These are phyloP conservation scores for Daucus carota DNA, from an alignment of 129 eudicot genomes.

Conservation along the genomic window DH1_v3.0 NC_030385.2:46935501-46936000, in stretches of 20 bases:
- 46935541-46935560: not conserved
- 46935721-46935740: not conserved
- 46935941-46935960: not conserved
- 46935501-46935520: not conserved
- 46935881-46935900: not conserved
- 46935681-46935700: not conserved
- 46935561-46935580: not conserved
- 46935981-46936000: not conserved
- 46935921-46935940: not conserved
- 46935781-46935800: slow-evolving; percentile 97
- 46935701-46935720: not conserved
- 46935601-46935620: not conserved
- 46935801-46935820: slow-evolving; percentile 88
- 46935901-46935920: not conserved
- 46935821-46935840: slow-evolving; percentile 85
- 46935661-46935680: not conserved
- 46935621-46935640: not conserved
- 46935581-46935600: not conserved
- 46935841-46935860: slow-evolving; percentile 57
- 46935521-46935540: not conserved
- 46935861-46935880: not conserved
- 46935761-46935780: slow-evolving; percentile 98
- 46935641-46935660: not conserved
- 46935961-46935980: not conserved
- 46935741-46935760: not conserved